Conservation (phyloP, 2,329 filamentous ascomycete genomes). For the Myriangium duriaei region DNA sequence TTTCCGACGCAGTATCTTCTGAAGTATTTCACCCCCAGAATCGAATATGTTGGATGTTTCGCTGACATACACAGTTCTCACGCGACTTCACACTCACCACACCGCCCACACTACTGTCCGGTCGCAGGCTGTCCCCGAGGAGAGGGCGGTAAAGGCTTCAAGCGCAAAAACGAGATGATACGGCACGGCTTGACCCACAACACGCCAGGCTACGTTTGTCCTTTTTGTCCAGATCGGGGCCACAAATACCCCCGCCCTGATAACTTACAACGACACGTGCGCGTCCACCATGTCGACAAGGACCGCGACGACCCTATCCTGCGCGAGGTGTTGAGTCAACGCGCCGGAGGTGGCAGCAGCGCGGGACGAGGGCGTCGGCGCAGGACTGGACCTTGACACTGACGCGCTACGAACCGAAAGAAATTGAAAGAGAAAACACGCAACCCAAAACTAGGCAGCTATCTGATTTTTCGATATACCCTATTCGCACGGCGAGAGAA, state of each 20-base stretch:
- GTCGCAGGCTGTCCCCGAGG: constrained; percentile 44
- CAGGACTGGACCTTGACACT: constrained; percentile 43
- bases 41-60: constrained; percentile 15
- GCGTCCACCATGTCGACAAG: constrained; percentile 82
- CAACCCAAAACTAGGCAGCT: not conserved
- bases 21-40: too few species aligned
- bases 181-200: constrained; percentile 80
- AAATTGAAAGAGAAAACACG: not conserved
- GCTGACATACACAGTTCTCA: constrained; percentile 44
- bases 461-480: not conserved
- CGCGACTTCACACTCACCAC: constrained; percentile 53
- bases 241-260: constrained; percentile 92
- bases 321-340: constrained; percentile 71
- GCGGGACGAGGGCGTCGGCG: constrained; percentile 56
- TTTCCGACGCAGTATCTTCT: constrained; percentile 69
- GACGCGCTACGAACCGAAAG: constrained; percentile 18
- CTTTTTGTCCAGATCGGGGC: constrained; percentile 86
- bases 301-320: constrained; percentile 74
- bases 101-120: constrained; percentile 51
- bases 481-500: not conserved
- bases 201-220: constrained; percentile 89
- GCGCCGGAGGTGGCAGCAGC: constrained; percentile 63
- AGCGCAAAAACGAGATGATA: constrained; percentile 59
- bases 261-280: constrained; percentile 88
- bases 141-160: constrained; percentile 54